phyloP scores from a whole-genome alignment of 2,329 filamentous ascomycete species.

The Alternaria solani region DNA sequence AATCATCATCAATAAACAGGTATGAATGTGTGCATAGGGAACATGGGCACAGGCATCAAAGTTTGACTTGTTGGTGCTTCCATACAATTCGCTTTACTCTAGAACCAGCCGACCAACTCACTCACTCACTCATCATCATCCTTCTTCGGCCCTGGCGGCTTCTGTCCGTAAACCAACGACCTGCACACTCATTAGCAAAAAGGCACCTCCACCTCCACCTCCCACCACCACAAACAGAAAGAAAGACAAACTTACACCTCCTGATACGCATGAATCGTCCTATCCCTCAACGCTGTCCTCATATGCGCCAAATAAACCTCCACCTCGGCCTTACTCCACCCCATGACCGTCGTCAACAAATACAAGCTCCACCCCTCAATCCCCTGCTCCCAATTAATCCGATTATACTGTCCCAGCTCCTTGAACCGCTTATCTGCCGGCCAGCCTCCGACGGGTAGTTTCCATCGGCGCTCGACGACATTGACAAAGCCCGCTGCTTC shows the following conservation, averaged over 20 bases:
- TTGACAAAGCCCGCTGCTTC: slow-evolving; percentile 63
- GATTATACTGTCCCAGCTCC: slow-evolving; percentile 55
- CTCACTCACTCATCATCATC: slow-evolving; percentile 8
- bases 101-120: too few species aligned
- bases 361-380: slow-evolving; percentile 40
- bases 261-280: slow-evolving; percentile 40
- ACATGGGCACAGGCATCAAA: too few species aligned
- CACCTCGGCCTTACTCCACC: slow-evolving; percentile 56
- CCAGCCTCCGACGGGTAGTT: slow-evolving; percentile 45
- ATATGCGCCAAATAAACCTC: slow-evolving; percentile 50
- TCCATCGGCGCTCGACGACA: slow-evolving; percentile 55
- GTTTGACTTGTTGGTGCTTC: neutral
- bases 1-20: too few species aligned
- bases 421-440: slow-evolving; percentile 56
- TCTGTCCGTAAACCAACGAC: slow-evolving; percentile 32
- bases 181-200: slow-evolving; percentile 11
- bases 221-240: neutral
- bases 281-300: slow-evolving; percentile 35
- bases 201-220: neutral
- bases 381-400: slow-evolving; percentile 39
- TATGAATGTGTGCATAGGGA: too few species aligned
- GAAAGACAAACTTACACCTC: slow-evolving; percentile 27
- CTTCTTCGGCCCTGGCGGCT: slow-evolving; percentile 12
- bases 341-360: slow-evolving; percentile 30
- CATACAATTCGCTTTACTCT: neutral